phyloP scores from a whole-genome alignment of 371 early-diverging fungal species.

The Rhizopus microsporus region DNA sequence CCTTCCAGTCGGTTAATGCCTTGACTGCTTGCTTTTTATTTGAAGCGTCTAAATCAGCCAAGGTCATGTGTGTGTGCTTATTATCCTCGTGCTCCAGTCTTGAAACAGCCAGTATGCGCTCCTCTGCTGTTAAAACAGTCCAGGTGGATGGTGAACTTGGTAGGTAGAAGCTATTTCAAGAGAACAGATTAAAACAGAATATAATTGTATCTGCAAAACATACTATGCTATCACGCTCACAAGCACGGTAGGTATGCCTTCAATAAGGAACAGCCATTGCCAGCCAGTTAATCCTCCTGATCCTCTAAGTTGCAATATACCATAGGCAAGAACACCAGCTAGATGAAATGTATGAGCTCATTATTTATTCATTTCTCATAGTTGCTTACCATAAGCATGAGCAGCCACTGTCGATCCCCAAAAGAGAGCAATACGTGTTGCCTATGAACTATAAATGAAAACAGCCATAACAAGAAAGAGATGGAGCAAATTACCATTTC shows the following conservation, averaged over 20 bases:
- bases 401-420: conserved; percentile 51
- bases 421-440: conserved; percentile 51
- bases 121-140: conserved; percentile 32
- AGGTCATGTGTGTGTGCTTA: conserved; percentile 24
- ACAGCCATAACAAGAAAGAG: neutral
- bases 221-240: conserved; percentile 41
- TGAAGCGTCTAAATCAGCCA: conserved; percentile 37
- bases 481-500: conserved; percentile 32
- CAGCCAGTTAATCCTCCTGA: conserved; percentile 41
- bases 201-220: conserved; percentile 7
- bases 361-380: neutral
- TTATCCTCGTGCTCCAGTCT: conserved; percentile 24
- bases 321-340: conserved; percentile 54
- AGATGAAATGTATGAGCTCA: neutral
- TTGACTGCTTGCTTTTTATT: conserved; percentile 41
- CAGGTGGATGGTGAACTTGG: conserved; percentile 46
- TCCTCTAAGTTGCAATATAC: conserved; percentile 42
- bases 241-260: conserved; percentile 52
- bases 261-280: conserved; percentile 55
- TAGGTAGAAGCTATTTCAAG: conserved; percentile 34
- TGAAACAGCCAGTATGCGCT: conserved; percentile 29
- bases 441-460: conserved; percentile 13
- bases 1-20: conserved; percentile 48
- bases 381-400: conserved; percentile 42
- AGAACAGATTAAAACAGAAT: neutral